Evolutionary conservation across 768 basidiomycete genomes (phyloP).

Genomic region (Trametes punicea): DNA sequence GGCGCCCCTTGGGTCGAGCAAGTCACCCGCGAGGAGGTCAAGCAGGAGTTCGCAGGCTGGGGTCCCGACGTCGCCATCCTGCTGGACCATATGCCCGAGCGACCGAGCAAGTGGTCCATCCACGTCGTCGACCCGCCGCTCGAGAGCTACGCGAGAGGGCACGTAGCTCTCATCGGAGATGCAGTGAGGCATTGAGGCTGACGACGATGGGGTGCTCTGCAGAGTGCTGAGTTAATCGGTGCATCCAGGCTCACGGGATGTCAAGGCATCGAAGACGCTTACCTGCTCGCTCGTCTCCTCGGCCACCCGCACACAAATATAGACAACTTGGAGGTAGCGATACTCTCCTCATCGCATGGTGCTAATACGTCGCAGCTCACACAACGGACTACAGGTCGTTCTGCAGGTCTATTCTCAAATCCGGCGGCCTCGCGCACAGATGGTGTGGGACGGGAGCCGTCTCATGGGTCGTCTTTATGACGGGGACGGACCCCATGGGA

Average conservation of each 20-base stretch:
- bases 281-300: constrained; percentile 45
- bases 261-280: constrained; percentile 58
- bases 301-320: constrained; percentile 38
- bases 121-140: constrained; percentile 47
- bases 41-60: constrained; percentile 42
- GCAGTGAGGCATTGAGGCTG: not conserved
- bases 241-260: constrained; percentile 50
- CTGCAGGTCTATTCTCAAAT: constrained; percentile 45
- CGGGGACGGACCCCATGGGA: constrained; percentile 34
- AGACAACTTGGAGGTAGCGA: constrained; percentile 40
- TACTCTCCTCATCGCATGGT: not conserved
- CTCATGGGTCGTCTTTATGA: constrained; percentile 45
- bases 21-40: constrained; percentile 32
- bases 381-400: constrained; percentile 35
- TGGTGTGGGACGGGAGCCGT: constrained; percentile 42
- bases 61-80: constrained; percentile 42
- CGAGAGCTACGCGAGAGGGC: constrained; percentile 40
- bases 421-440: constrained; percentile 46
- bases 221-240: not conserved
- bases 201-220: too few species aligned
- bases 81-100: constrained; percentile 39
- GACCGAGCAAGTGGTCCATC: constrained; percentile 51
- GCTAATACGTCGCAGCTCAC: not conserved
- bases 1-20: constrained; percentile 38
- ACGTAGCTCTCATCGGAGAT: not conserved